These are phyloP conservation scores for Umbelopsis isabellina DNA, from an alignment of 192 early-diverging fungal species.

Conservation along the genomic window DNA sequence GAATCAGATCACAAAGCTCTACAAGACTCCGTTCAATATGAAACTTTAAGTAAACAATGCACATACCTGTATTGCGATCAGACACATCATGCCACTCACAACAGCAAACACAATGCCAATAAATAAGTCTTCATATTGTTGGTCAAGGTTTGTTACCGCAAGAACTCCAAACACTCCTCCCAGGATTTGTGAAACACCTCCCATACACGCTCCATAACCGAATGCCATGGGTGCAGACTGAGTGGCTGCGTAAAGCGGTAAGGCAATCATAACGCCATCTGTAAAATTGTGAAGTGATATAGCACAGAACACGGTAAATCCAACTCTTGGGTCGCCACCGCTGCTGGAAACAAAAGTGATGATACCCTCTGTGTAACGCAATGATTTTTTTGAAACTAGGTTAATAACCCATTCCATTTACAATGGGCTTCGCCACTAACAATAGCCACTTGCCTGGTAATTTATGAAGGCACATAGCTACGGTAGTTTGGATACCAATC, in stretches of 20 bases:
- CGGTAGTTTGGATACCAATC: slow-evolving; percentile 59
- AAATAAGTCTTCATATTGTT: slow-evolving; percentile 47
- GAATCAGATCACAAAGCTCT: slow-evolving; percentile 30
- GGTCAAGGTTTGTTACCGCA: slow-evolving; percentile 38
- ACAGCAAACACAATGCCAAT: slow-evolving; percentile 55
- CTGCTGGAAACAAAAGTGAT: slow-evolving; percentile 56
- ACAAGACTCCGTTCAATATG: slow-evolving; percentile 29
- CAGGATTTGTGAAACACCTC: slow-evolving; percentile 57
- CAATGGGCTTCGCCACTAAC: background rate
- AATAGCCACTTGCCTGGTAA: slow-evolving; percentile 49
- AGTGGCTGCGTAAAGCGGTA: slow-evolving; percentile 56
- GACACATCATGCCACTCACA: slow-evolving; percentile 59
- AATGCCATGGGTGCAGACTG: slow-evolving; percentile 49
- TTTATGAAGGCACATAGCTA: slow-evolving; percentile 58
- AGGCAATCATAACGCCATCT: slow-evolving; percentile 59
- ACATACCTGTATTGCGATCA: slow-evolving; percentile 51
- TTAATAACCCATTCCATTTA: background rate
- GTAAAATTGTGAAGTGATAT: slow-evolving; percentile 60
- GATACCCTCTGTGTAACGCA: slow-evolving; percentile 46
- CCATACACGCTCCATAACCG: slow-evolving; percentile 46
- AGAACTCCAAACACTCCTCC: slow-evolving; percentile 55
- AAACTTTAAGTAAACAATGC: slow-evolving; percentile 29
- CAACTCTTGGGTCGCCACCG: slow-evolving; percentile 46
- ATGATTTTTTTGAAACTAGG: slow-evolving; percentile 22
- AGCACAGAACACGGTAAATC: slow-evolving; percentile 52